These are phyloP conservation scores for Nectriaceae sp. DNA, from an alignment of 2,329 filamentous ascomycete species.

Conservation along the genomic window DNA sequence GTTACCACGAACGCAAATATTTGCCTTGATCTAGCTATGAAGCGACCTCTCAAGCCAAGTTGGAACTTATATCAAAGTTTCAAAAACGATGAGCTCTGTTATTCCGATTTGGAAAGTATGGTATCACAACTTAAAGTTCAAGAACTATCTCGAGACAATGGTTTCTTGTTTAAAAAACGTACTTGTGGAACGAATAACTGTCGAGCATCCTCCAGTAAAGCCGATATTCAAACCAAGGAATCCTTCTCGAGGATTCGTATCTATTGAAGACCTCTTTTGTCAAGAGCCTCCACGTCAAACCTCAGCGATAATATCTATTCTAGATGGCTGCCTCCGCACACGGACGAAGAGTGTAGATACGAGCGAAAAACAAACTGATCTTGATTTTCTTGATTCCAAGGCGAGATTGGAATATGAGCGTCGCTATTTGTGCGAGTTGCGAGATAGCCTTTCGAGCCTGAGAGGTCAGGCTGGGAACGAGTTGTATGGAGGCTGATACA, in stretches of 20 bases:
- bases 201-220: neutral
- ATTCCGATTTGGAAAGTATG: constrained; percentile 9
- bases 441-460: constrained; percentile 13
- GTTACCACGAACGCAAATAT: neutral
- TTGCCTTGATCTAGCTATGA: constrained; percentile 15
- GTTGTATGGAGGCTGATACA: neutral
- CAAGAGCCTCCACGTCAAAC: neutral
- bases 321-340: neutral
- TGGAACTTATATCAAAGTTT: constrained; percentile 9
- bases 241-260: constrained; percentile 4
- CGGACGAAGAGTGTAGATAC: neutral
- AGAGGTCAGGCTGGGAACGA: neutral
- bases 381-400: constrained; percentile 9
- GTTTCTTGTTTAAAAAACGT: neutral
- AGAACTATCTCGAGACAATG: constrained; percentile 7
- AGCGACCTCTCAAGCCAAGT: constrained; percentile 17
- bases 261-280: constrained; percentile 9
- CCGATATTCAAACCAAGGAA: neutral
- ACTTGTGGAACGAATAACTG: neutral
- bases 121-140: constrained; percentile 15
- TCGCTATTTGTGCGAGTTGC: constrained; percentile 12
- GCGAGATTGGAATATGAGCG: constrained; percentile 13
- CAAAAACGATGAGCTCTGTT: constrained; percentile 2
- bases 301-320: accelerated
- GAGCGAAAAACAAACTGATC: constrained; percentile 1